These are phyloP conservation scores for Alternaria postmessia DNA, from an alignment of 2,329 filamentous ascomycete genomes.

Conservation along the genomic window DNA sequence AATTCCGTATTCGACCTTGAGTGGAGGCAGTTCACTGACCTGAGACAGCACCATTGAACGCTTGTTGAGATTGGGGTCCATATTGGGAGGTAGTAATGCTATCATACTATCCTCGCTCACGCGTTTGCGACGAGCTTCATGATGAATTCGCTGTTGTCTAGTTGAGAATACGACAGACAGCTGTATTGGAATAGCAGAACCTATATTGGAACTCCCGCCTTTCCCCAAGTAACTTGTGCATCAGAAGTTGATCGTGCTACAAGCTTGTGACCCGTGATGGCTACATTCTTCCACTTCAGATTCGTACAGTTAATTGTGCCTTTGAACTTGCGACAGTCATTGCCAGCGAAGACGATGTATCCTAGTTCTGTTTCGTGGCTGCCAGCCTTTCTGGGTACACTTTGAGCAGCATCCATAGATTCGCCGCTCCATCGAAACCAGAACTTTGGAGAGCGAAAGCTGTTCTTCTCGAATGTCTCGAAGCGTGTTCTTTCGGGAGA, in stretches of 20 bases:
- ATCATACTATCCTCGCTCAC: too few relatives aligned
- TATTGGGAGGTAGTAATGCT: not conserved
- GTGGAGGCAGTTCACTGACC: not conserved
- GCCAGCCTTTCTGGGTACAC: not conserved
- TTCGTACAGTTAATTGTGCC: slow-evolving; percentile 30
- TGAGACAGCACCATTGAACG: not conserved
- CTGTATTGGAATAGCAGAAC: not conserved
- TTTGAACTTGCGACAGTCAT: slow-evolving; percentile 36
- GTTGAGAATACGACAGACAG: not conserved
- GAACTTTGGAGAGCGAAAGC: slow-evolving; percentile 38
- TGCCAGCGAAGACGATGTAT: slow-evolving; percentile 32
- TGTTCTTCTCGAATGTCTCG: slow-evolving; percentile 37
- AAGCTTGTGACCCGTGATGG: slow-evolving; percentile 29
- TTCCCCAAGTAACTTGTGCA: slow-evolving; percentile 22
- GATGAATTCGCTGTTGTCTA: too few relatives aligned
- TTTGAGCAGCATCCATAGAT: not conserved
- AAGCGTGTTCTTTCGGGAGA: slow-evolving; percentile 22
- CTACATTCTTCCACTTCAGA: slow-evolving; percentile 32
- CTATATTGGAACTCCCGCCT: slow-evolving; percentile 1
- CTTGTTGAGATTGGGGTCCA: not conserved
- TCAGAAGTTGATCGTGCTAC: slow-evolving; percentile 26
- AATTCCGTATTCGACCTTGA: not conserved
- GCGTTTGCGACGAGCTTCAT: too few relatives aligned
- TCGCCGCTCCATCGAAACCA: slow-evolving; percentile 37
- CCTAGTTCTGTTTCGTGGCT: slow-evolving; percentile 23